phyloP scores from a whole-genome alignment of 345 rosid genomes.

The Acer campestre region DNA sequence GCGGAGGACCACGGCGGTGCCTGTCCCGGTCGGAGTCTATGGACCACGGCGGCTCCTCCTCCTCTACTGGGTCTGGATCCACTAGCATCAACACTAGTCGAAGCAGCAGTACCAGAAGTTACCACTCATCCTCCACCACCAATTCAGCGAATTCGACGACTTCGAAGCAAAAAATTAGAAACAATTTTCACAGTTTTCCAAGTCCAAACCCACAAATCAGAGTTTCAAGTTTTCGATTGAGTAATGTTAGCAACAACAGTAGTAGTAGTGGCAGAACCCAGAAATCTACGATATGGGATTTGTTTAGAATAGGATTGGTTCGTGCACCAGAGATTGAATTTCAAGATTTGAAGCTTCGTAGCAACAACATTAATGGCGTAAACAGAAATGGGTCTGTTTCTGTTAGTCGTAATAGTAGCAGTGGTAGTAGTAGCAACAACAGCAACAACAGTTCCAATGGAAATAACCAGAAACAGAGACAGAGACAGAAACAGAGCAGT shows the following conservation, averaged over 20 bases:
- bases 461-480: constrained; percentile 20
- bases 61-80: constrained; percentile 9
- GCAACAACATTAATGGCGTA: constrained; percentile 20
- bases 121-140: constrained; percentile 27
- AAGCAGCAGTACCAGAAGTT: constrained; percentile 48
- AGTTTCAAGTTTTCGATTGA: constrained; percentile 34
- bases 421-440: constrained; percentile 49
- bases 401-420: constrained; percentile 62
- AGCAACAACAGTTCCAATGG: constrained; percentile 36
- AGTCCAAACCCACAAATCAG: constrained; percentile 82
- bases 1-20: constrained; percentile 11
- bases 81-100: constrained; percentile 43
- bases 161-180: constrained; percentile 37
- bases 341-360: constrained; percentile 47
- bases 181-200: constrained; percentile 56
- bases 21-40: constrained; percentile 59
- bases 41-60: constrained; percentile 37
- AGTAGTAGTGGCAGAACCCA: constrained; percentile 37
- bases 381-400: constrained; percentile 29
- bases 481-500: constrained; percentile 22
- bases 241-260: constrained; percentile 8
- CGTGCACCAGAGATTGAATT: constrained; percentile 80
- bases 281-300: constrained; percentile 69
- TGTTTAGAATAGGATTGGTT: constrained; percentile 65
- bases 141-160: constrained; percentile 11